These are phyloP conservation scores for Benincasa hispida DNA, from an alignment of 306 rosid genomes.

Conservation along the genomic window DNA sequence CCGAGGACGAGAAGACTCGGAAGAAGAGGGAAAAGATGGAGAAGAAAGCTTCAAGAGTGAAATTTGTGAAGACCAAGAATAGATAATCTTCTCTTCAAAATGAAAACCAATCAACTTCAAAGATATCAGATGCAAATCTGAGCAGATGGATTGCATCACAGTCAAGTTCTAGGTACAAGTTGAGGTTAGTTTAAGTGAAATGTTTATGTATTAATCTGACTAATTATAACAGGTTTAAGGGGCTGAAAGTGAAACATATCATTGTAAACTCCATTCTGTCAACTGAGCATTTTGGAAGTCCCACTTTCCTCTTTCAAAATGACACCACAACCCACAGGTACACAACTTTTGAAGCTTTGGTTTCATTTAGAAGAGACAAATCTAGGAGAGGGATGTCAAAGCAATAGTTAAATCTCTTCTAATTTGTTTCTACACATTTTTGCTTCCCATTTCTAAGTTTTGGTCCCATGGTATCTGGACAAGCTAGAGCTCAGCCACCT, in stretches of 20 bases:
- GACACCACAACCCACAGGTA: not conserved
- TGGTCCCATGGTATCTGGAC: not conserved
- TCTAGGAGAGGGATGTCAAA: not conserved
- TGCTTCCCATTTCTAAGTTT: not conserved
- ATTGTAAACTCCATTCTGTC: not conserved
- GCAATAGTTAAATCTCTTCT: not conserved
- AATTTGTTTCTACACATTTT: not conserved
- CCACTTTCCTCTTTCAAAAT: not conserved
- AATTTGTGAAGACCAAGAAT: conserved; percentile 60
- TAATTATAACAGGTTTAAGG: not conserved
- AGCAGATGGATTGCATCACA: not conserved
- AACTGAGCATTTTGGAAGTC: not conserved
- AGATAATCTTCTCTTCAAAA: conserved; percentile 24
- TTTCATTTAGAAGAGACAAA: not conserved
- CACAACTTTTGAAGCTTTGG: not conserved
- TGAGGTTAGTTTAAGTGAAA: not conserved
- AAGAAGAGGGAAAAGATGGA: conserved; percentile 96
- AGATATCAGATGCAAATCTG: not conserved
- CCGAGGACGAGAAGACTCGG: conserved; percentile 83
- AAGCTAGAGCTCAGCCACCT: too few relatives aligned
- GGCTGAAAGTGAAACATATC: not conserved
- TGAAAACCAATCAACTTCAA: not conserved
- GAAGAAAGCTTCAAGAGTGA: conserved; percentile 72
- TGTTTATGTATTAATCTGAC: not conserved
- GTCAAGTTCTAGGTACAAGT: not conserved